Conservation (phyloP, 768 basidiomycete species). For the Amylocystis lapponica region DNA sequence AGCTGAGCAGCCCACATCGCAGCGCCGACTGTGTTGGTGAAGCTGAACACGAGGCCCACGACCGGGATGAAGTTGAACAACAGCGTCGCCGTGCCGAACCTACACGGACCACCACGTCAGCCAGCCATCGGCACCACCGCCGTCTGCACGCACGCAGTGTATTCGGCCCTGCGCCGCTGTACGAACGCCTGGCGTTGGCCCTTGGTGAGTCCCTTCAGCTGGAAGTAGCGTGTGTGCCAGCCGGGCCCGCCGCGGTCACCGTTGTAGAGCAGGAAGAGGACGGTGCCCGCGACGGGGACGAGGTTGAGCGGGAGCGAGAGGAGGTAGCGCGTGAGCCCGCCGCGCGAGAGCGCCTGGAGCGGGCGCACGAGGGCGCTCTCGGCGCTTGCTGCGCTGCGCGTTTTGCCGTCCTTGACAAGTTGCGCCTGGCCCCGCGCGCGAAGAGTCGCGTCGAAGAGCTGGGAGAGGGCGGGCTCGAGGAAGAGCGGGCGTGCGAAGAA, state of each 20-base stretch:
- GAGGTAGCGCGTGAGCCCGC: conserved; percentile 50
- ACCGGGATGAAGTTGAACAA: conserved; percentile 57
- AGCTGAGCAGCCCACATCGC: conserved; percentile 67
- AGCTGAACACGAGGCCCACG: conserved; percentile 50
- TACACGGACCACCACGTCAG: conserved; percentile 13
- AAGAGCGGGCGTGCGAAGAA: conserved; percentile 42
- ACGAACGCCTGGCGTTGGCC: conserved; percentile 41
- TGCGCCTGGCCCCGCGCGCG: conserved; percentile 33
- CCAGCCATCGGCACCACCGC: no score
- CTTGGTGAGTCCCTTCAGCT: conserved; percentile 51
- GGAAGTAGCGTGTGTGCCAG: conserved; percentile 64
- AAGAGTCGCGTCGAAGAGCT: conserved; percentile 44
- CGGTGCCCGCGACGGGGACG: conserved; percentile 61
- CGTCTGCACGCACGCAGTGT: conserved; percentile 53
- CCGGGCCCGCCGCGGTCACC: conserved; percentile 42
- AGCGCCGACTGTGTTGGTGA: conserved; percentile 63
- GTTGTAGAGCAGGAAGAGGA: conserved; percentile 53
- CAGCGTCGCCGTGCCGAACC: conserved; percentile 58
- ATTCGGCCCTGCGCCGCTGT: conserved; percentile 45
- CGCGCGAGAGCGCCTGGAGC: conserved; percentile 37
- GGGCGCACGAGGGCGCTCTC: conserved; percentile 45
- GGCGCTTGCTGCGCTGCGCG: conserved; percentile 29
- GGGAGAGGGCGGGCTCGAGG: conserved; percentile 35
- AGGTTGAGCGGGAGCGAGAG: conserved; percentile 63
- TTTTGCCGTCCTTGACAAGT: conserved; percentile 29